phyloP scores from a whole-genome alignment of 305 asterid genomes.

The Petunia hybrid region DNA sequence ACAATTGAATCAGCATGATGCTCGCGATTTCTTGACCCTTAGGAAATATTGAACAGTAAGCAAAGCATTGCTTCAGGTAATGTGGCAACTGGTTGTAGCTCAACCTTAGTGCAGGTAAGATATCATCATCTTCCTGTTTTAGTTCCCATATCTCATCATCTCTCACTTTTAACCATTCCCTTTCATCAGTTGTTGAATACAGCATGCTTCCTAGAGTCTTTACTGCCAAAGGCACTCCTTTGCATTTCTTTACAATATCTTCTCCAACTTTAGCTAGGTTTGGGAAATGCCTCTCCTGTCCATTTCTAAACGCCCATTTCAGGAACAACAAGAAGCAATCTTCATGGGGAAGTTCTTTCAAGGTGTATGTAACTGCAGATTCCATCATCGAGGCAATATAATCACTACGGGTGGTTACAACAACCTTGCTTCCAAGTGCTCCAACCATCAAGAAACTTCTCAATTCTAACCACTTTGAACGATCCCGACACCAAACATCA shows the following conservation, averaged over 20 bases:
- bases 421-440: constrained; percentile 52
- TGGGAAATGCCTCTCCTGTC: not conserved
- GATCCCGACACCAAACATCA: constrained; percentile 61
- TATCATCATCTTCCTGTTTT: constrained; percentile 38
- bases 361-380: constrained; percentile 36
- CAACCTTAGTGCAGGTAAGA: constrained; percentile 53
- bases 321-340: constrained; percentile 48
- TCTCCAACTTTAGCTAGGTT: constrained; percentile 46
- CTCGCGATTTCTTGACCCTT: constrained; percentile 47
- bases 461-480: constrained; percentile 54
- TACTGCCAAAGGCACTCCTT: constrained; percentile 71
- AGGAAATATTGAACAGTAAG: constrained; percentile 63
- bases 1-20: constrained; percentile 51
- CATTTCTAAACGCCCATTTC: constrained; percentile 43
- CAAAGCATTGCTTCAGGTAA: constrained; percentile 55
- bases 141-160: constrained; percentile 58
- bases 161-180: constrained; percentile 51
- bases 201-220: constrained; percentile 62
- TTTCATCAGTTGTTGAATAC: constrained; percentile 38
- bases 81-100: constrained; percentile 59
- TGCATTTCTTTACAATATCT: constrained; percentile 55
- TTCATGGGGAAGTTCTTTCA: constrained; percentile 45
- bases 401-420: constrained; percentile 57
- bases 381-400: constrained; percentile 51
- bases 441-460: constrained; percentile 55